Conservation (phyloP, 257 asterid genomes). For the Thymus quinquecostatus region DNA sequence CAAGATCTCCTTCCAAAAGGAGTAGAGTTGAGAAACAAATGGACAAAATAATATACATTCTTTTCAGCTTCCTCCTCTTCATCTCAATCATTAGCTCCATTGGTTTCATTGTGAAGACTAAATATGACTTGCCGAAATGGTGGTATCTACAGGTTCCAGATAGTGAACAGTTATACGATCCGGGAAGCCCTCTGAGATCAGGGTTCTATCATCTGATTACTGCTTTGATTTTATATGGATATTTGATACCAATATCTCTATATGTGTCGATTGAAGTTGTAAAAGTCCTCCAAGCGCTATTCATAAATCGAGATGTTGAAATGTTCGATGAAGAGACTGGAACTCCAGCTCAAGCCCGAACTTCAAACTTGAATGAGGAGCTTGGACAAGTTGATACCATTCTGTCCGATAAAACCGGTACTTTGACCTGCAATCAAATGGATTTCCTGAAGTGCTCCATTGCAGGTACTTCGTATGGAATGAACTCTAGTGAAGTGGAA, state of each 20-base stretch:
- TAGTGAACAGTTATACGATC: slow-evolving; percentile 55
- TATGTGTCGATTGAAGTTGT: slow-evolving; percentile 97
- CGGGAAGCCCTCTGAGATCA: slow-evolving; percentile 60
- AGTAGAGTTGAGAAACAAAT: slow-evolving; percentile 86
- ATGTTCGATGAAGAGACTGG: slow-evolving; percentile 96
- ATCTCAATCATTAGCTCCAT: slow-evolving; percentile 88
- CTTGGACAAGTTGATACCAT: slow-evolving; percentile 95
- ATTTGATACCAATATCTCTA: slow-evolving; percentile 93
- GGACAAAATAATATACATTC: slow-evolving; percentile 94
- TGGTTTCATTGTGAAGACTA: slow-evolving; percentile 81
- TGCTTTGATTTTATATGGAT: slow-evolving; percentile 91
- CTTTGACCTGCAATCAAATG: slow-evolving; percentile 98
- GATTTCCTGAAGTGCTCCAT: slow-evolving; percentile 97
- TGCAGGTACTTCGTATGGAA: slow-evolving; percentile 86
- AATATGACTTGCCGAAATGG: slow-evolving; percentile 73
- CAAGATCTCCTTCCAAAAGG: slow-evolving; percentile 93
- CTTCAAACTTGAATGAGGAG: slow-evolving; percentile 96
- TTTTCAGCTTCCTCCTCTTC: slow-evolving; percentile 78
- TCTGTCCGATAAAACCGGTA: slow-evolving; percentile 98
- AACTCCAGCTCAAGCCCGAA: slow-evolving; percentile 96
- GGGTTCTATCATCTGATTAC: slow-evolving; percentile 86
- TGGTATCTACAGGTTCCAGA: slow-evolving; percentile 90
- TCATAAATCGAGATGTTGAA: slow-evolving; percentile 81
- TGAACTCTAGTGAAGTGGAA: slow-evolving; percentile 87
- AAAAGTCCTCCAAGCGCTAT: slow-evolving; percentile 91